A percentile compares a stretch with the other conserved stretches of the same genome.
phyloP scores from a whole-genome alignment of 2,329 filamentous ascomycete genomes.

The Colletotrichum liriopes region DNA sequence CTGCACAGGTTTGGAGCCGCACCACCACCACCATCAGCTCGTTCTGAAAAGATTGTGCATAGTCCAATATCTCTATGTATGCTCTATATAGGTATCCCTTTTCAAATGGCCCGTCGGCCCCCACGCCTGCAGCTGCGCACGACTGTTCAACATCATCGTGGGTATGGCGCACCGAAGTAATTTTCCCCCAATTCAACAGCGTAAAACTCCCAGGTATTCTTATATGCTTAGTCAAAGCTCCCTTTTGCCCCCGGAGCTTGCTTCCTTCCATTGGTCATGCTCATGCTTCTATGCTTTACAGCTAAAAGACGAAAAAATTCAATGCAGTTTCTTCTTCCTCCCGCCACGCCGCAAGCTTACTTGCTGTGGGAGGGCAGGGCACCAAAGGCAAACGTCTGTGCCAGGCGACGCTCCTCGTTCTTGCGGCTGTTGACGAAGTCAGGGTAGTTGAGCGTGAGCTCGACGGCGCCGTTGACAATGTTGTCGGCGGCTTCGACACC shows the following conservation, averaged over 20 bases:
- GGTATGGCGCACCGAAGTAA: slow-evolving; percentile 36
- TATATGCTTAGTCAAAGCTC: slow-evolving; percentile 36
- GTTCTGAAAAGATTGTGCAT: not conserved
- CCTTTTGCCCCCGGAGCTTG: slow-evolving; percentile 4
- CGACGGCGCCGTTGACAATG: slow-evolving; percentile 89
- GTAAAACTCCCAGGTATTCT: slow-evolving; percentile 43
- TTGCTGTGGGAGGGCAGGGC: slow-evolving; percentile 53
- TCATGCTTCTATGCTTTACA: slow-evolving; percentile 32
- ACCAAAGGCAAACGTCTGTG: slow-evolving; percentile 61
- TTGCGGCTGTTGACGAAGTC: slow-evolving; percentile 90
- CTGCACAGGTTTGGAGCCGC: slow-evolving; percentile 4
- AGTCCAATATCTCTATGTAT: slow-evolving; percentile 21
- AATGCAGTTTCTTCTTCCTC: not conserved
- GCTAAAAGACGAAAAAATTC: slow-evolving; percentile 20
- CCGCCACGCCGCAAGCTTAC: slow-evolving; percentile 42
- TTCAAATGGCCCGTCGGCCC: slow-evolving; percentile 6
- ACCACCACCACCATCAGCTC: not conserved
- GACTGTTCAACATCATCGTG: slow-evolving; percentile 39
- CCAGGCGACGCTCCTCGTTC: slow-evolving; percentile 77
- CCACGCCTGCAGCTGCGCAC: slow-evolving; percentile 34
- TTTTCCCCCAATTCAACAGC: slow-evolving; percentile 29
- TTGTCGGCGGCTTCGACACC: slow-evolving; percentile 94
- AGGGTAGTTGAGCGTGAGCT: slow-evolving; percentile 96
- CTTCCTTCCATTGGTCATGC: slow-evolving; percentile 27
- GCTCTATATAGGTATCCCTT: slow-evolving; percentile 31